phyloP scores from a whole-genome alignment of 495 filamentous ascomycete genomes.

The Penicillium cosmopolitanum region DNA sequence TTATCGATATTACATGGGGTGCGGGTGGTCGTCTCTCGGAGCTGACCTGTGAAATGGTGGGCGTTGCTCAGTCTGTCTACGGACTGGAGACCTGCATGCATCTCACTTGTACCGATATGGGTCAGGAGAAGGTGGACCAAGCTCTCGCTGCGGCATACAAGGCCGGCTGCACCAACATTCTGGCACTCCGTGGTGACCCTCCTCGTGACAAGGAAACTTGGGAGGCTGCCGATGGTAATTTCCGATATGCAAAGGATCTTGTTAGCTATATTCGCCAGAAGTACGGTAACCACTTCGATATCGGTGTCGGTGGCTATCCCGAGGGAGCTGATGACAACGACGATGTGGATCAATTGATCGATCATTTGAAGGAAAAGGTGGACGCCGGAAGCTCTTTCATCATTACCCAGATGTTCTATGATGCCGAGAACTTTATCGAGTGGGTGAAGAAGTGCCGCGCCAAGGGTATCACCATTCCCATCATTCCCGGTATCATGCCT shows the following conservation, averaged over 20 bases:
- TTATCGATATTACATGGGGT: constrained; percentile 99
- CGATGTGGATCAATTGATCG: constrained; percentile 80
- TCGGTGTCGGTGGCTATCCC: constrained; percentile 96
- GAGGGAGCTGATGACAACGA: constrained; percentile 94
- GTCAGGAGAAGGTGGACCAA: constrained; percentile 81
- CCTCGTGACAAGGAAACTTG: constrained; percentile 94
- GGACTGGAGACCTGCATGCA: constrained; percentile 99
- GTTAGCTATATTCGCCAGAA: constrained; percentile 87
- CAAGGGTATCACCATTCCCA: constrained; percentile 83
- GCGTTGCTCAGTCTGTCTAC: constrained; percentile 93
- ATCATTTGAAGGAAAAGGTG: constrained; percentile 97
- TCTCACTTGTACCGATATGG: constrained; percentile 98
- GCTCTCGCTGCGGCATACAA: constrained; percentile 89
- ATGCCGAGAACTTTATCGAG: constrained; percentile 87
- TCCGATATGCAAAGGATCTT: constrained; percentile 90
- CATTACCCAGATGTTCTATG: constrained; percentile 99
- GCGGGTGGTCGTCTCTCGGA: constrained; percentile 89
- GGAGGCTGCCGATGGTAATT: constrained; percentile 82
- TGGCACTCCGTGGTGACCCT: constrained; percentile 93
- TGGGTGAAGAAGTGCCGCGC: constrained; percentile 88
- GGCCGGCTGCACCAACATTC: constrained; percentile 95
- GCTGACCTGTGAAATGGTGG: constrained; percentile 97
- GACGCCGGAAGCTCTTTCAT: constrained; percentile 93
- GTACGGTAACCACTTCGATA: constrained; percentile 96
- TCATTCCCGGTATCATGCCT: constrained; percentile 98